phyloP scores from a whole-genome alignment of 768 basidiomycete species.

The Podaxis pistillaris region DNA sequence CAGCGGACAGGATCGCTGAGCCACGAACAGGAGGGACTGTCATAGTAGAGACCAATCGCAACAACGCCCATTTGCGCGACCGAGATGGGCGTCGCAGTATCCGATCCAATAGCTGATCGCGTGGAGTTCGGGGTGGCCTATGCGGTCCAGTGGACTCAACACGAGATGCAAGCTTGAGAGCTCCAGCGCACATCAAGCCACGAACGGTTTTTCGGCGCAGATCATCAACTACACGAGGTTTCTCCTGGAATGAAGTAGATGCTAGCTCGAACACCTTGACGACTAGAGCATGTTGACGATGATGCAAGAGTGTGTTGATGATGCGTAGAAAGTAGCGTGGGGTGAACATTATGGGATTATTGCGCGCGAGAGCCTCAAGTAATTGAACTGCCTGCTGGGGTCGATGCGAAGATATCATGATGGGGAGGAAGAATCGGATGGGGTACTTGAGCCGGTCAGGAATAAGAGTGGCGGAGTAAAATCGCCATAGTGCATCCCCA shows the following conservation, averaged over 20 bases:
- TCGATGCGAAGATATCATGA: constrained; percentile 37
- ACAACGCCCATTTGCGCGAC: not conserved
- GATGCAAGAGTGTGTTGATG: constrained; percentile 37
- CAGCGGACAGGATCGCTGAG: constrained; percentile 30
- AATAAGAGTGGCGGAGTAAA: constrained; percentile 35
- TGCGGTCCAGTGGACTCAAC: not conserved
- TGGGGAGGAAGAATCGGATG: constrained; percentile 44
- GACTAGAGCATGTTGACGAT: constrained; percentile 37
- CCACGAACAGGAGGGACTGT: constrained; percentile 20
- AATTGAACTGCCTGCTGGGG: constrained; percentile 35
- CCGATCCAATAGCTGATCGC: not conserved
- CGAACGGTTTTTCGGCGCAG: constrained; percentile 32
- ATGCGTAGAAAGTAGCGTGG: constrained; percentile 36
- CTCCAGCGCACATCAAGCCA: constrained; percentile 28
- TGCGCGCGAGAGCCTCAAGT: constrained; percentile 36
- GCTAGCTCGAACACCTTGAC: constrained; percentile 26
- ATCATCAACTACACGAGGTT: constrained; percentile 17
- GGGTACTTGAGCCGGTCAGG: constrained; percentile 35
- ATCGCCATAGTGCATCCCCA: constrained; percentile 29
- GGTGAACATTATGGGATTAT: constrained; percentile 38
- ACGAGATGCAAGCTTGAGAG: not conserved
- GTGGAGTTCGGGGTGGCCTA: not conserved
- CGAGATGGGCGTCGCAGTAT: not conserved
- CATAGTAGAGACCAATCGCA: not conserved
- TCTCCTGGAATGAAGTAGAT: constrained; percentile 19